Conservation (phyloP, 768 basidiomycete species). For the Termitomyces sp. region DNA sequence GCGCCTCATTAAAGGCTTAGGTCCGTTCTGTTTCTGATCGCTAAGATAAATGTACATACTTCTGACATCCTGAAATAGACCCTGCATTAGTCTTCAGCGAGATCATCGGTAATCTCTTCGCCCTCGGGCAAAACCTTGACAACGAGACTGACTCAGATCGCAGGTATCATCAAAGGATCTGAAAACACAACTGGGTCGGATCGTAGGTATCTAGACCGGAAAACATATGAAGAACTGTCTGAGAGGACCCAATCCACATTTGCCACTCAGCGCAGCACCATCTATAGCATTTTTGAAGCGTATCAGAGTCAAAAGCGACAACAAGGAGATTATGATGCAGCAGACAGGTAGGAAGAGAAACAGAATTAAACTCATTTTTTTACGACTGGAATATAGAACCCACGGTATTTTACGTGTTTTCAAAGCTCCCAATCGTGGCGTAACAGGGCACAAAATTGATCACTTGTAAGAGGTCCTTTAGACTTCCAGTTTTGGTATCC, state of each 20-base stretch:
- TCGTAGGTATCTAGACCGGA: constrained; percentile 37
- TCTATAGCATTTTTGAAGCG: constrained; percentile 52
- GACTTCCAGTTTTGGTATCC: neutral
- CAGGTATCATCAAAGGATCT: constrained; percentile 69
- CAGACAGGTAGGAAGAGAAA: constrained; percentile 46
- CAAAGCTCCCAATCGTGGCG: constrained; percentile 12
- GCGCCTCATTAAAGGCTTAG: constrained; percentile 45
- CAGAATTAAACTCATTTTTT: neutral
- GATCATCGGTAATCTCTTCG: constrained; percentile 47
- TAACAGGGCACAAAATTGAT: constrained; percentile 45
- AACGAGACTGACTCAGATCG: neutral
- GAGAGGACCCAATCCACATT: constrained; percentile 53
- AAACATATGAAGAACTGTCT: constrained; percentile 45
- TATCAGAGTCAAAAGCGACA: constrained; percentile 46
- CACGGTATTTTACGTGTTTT: constrained; percentile 44
- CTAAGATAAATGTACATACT: neutral
- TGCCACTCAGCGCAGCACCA: constrained; percentile 38
- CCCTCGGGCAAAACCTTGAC: neutral
- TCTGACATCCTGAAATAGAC: constrained; percentile 34
- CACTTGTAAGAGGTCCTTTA: constrained; percentile 39
- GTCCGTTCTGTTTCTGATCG: constrained; percentile 27
- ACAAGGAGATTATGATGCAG: constrained; percentile 46
- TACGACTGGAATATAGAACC: constrained; percentile 32
- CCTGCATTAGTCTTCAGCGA: constrained; percentile 62
- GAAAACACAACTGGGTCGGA: constrained; percentile 40